Percentiles rank a stretch among this genome's conserved stretches.
These are phyloP conservation scores for Xylaria venustula DNA, from an alignment of 495 filamentous ascomycete genomes.

Conservation along the genomic window DNA sequence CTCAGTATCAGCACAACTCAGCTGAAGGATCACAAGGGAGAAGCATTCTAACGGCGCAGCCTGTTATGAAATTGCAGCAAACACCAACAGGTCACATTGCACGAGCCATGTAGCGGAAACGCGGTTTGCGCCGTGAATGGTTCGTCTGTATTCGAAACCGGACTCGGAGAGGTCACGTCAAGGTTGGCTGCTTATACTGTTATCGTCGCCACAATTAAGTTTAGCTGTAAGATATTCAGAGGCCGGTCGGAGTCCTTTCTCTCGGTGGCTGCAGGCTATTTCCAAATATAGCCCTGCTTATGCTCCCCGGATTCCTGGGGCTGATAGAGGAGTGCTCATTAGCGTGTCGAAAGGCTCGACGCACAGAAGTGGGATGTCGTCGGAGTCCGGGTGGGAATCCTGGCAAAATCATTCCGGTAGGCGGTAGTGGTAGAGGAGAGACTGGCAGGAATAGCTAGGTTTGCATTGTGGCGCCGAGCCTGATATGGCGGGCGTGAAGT, in stretches of 20 bases:
- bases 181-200: background rate
- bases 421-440: background rate
- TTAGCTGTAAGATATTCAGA: background rate
- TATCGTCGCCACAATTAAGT: background rate
- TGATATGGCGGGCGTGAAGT: background rate
- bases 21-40: background rate
- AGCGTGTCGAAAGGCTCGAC: background rate
- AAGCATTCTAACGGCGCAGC: background rate
- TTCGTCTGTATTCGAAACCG: background rate
- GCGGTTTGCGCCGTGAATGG: background rate
- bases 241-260: background rate
- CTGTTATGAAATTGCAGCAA: background rate
- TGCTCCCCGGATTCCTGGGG: background rate
- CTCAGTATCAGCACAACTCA: background rate
- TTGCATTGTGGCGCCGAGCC: background rate
- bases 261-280: background rate
- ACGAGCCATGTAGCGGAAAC: too few species aligned
- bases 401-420: background rate
- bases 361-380: background rate
- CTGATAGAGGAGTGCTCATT: background rate
- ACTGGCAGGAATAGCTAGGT: too few species aligned
- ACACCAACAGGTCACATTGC: background rate
- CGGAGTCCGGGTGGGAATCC: conserved; percentile 4
- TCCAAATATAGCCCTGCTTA: too few species aligned
- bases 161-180: too few species aligned